Evolutionary conservation across 2,329 filamentous ascomycete genomes (phyloP).

Genomic region (Cladosporium sp.): DNA sequence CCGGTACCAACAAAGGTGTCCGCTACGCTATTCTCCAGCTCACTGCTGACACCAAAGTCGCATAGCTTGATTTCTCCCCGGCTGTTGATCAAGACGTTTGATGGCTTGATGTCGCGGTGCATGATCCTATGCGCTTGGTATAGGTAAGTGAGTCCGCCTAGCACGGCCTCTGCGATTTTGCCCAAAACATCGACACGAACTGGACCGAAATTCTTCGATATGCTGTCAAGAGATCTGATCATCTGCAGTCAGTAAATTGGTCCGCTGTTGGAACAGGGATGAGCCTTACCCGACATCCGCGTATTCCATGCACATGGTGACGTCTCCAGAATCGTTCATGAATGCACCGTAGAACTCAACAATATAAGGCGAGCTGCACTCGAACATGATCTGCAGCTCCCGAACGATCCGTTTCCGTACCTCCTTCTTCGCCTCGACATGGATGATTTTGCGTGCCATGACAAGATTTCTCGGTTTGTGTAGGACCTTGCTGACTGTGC

Average conservation of each 20-base stretch:
- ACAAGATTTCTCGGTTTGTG: constrained; percentile 91
- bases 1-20: constrained; percentile 98
- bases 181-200: constrained; percentile 93
- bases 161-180: constrained; percentile 93
- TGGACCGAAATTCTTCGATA: constrained; percentile 91
- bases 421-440: constrained; percentile 96
- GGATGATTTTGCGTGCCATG: constrained; percentile 99
- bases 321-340: constrained; percentile 92
- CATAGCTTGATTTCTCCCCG: constrained; percentile 93
- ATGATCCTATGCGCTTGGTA: constrained; percentile 96
- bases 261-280: background rate
- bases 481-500: constrained; percentile 96
- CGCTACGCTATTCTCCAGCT: constrained; percentile 94
- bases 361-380: constrained; percentile 94
- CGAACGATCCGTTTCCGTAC: constrained; percentile 95
- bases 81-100: constrained; percentile 95
- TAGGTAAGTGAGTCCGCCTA: constrained; percentile 89
- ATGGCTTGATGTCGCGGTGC: constrained; percentile 98
- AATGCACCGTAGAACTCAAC: constrained; percentile 98
- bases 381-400: constrained; percentile 96
- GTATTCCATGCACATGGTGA: constrained; percentile 99
- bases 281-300: constrained; percentile 90
- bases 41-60: constrained; percentile 97
- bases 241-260: constrained; percentile 6
- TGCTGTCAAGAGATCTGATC: constrained; percentile 78